phyloP scores from a whole-genome alignment of 140 eudicot species.

The Cichorium intybus region DNA sequence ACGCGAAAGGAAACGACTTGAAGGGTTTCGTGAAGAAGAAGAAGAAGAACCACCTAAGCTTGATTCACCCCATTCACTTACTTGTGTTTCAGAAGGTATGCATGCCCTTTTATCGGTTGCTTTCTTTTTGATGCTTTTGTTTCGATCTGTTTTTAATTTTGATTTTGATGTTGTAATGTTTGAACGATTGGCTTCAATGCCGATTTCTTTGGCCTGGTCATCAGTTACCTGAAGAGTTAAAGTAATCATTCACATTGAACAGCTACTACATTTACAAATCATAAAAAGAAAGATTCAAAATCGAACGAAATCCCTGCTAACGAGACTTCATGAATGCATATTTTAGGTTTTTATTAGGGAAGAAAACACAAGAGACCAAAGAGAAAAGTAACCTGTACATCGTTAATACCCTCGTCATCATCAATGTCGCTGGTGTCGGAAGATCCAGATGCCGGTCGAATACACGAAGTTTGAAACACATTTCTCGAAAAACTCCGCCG shows the following conservation, averaged over 20 bases:
- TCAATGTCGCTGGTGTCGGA: constrained; percentile 32
- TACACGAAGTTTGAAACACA: constrained; percentile 61
- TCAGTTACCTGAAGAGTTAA: constrained; percentile 40
- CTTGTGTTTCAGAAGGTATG: constrained; percentile 39
- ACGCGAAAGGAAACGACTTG: constrained; percentile 79
- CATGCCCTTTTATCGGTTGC: constrained; percentile 36
- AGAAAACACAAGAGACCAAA: not conserved
- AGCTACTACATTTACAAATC: not conserved
- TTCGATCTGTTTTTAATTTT: constrained; percentile 37
- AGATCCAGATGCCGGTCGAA: constrained; percentile 52
- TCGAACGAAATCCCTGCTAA: not conserved
- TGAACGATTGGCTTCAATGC: constrained; percentile 17
- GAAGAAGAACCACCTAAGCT: constrained; percentile 45
- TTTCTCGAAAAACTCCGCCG: constrained; percentile 46
- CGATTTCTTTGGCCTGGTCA: constrained; percentile 35
- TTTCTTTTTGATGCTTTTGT: constrained; percentile 42
- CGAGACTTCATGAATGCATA: not conserved
- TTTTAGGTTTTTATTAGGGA: not conserved
- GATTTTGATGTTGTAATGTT: constrained; percentile 41
- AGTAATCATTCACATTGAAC: not conserved
- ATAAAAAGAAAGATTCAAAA: not conserved
- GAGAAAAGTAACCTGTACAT: constrained; percentile 36
- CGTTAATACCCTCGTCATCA: constrained; percentile 25
- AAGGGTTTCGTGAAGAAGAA: constrained; percentile 57
- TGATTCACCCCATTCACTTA: constrained; percentile 68